Evolutionary conservation across 2,329 filamentous ascomycete genomes (phyloP).

Genomic region (Ophiostoma tasmaniense): DNA sequence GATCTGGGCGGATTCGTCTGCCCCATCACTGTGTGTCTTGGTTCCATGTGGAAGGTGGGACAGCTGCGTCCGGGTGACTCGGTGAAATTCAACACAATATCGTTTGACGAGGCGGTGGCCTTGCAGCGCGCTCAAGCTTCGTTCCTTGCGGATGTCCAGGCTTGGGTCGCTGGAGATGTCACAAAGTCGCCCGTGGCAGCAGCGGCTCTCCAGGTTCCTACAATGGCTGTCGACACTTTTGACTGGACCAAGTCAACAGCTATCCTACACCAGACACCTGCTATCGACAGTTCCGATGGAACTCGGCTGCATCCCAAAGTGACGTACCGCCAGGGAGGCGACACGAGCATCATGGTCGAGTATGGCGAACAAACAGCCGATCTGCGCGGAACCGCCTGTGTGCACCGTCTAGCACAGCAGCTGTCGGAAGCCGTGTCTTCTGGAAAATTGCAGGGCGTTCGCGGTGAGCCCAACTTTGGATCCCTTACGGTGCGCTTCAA

Average conservation of each 20-base stretch:
- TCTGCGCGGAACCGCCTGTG: neutral
- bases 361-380: neutral
- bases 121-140: neutral
- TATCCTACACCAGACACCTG: neutral
- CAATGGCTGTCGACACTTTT: neutral
- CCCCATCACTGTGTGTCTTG: neutral
- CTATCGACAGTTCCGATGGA: neutral
- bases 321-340: constrained; percentile 1
- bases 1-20: constrained; percentile 1
- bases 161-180: neutral
- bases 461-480: constrained; percentile 1
- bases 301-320: neutral
- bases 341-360: constrained; percentile 2
- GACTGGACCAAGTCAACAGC: neutral
- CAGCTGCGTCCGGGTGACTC: neutral
- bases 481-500: neutral
- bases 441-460: neutral
- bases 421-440: neutral
- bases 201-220: neutral
- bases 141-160: neutral
- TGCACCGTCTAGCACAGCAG: neutral
- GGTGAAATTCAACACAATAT: neutral
- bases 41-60: constrained; percentile 1
- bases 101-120: neutral
- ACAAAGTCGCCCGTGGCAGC: neutral